These are phyloP conservation scores for Exsudoporus floridanus DNA, from an alignment of 1,284 basidiomycete species.

Conservation along the genomic window DNA sequence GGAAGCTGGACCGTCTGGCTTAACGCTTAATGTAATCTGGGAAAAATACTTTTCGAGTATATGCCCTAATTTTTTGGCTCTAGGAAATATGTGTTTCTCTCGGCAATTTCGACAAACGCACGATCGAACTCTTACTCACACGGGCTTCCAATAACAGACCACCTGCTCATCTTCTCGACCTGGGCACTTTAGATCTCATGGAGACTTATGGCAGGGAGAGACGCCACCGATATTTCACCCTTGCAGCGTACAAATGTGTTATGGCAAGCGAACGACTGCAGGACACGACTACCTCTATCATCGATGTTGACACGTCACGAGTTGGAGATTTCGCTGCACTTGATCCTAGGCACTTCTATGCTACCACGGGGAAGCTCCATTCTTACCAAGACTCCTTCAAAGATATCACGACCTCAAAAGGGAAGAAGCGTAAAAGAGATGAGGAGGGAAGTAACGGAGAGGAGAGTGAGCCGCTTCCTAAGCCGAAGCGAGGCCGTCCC, in stretches of 20 bases:
- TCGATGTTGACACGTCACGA: conserved; percentile 46
- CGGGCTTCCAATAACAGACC: conserved; percentile 63
- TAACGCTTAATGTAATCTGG: conserved; percentile 63
- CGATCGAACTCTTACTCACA: conserved; percentile 71
- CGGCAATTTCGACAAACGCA: conserved; percentile 72
- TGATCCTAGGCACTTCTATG: conserved; percentile 52
- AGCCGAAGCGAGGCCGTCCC: conserved; percentile 40
- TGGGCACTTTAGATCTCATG: conserved; percentile 63
- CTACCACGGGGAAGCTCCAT: conserved; percentile 41
- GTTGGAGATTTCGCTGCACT: conserved; percentile 54
- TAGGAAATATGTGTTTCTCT: conserved; percentile 69
- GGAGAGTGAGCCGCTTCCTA: conserved; percentile 33
- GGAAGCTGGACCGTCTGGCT: conserved; percentile 60
- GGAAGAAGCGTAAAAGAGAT: conserved; percentile 33
- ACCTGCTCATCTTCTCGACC: conserved; percentile 67
- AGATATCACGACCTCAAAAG: conserved; percentile 20
- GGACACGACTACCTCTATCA: conserved; percentile 42
- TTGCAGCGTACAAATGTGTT: conserved; percentile 56
- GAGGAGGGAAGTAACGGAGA: conserved; percentile 22
- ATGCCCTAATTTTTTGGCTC: conserved; percentile 14
- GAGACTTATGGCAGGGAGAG: conserved; percentile 80
- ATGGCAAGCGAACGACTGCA: conserved; percentile 60
- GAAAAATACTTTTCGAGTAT: conserved; percentile 3
- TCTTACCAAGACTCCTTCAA: conserved; percentile 52
- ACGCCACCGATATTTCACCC: conserved; percentile 74